Evolutionary conservation across 2,329 filamentous ascomycete species (phyloP), one percentile per base, ranked within the genome.

Genomic region (Pseudopithomyces maydicus): DNA sequence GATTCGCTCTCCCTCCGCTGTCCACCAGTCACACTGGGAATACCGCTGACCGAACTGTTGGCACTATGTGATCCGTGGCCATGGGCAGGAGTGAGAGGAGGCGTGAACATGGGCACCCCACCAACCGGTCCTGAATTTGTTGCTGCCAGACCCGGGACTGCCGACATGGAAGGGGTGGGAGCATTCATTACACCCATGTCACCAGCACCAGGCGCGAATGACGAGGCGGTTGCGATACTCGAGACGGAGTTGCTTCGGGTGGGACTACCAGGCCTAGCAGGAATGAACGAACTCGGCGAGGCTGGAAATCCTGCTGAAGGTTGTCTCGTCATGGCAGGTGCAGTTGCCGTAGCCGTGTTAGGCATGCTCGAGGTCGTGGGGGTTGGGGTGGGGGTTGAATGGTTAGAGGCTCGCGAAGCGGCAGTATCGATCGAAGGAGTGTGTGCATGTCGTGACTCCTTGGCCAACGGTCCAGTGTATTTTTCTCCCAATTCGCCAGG

Each of bases 181-280:
- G 93, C 93, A 70, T 88, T 93, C 29, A 91, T 81, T 11, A 74
- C 74, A 17, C 72, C 73, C 29, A 66, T 59, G 42, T 75, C 70
- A 36, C 67, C 65, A 41, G 65, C 52, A 7, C 67, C 72, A 2
- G 77, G 76, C 19, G 77, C 74, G 50, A 79, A 78, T 1, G 81
- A 81, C 3, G 80, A 79, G 61, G 88, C 87, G 0, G 91, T 93
- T 4, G 89, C 85, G 45, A 94, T 82, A 11, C 91, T 96, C 0
- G 91, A 93, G 0, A 89, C 85, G 5, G 92, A 96, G 71, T 92
- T 96, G n/a, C 91, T 94, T 58, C 92, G 84, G 1, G 92, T 85
- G 11, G 92, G 92, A 19, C 91, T 95, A 2, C 88, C 85, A 3
- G 92, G 90, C 22, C 90, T 86, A 20, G 77, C 74, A 19, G 79